Conservation (phyloP, 352 stramenopile species). For the Globisporangium paddicum region DNA sequence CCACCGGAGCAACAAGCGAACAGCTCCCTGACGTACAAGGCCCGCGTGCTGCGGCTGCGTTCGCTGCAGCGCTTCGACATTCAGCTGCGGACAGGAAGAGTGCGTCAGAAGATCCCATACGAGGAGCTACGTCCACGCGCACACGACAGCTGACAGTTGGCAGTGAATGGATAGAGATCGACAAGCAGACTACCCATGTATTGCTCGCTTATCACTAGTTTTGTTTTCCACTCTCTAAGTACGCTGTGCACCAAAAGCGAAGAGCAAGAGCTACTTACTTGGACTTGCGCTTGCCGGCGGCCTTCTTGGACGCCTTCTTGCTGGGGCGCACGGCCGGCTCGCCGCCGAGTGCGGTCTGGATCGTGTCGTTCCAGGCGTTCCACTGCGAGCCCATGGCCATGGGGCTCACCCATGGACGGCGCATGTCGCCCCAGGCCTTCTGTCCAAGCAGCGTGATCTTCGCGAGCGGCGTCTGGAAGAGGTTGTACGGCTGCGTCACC, state of each 20-base stretch:
- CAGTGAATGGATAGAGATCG: not conserved
- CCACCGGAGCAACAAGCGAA: constrained; percentile 11
- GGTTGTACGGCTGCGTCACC: constrained; percentile 74
- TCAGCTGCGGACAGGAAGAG: constrained; percentile 37
- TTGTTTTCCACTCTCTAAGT: constrained; percentile 18
- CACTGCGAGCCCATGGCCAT: constrained; percentile 64
- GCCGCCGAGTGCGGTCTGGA: constrained; percentile 57
- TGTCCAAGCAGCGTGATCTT: constrained; percentile 60
- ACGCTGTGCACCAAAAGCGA: not conserved
- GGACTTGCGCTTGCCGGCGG: constrained; percentile 53
- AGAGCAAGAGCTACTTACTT: constrained; percentile 35
- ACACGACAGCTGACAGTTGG: constrained; percentile 17
- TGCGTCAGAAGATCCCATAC: constrained; percentile 36
- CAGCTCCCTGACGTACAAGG: constrained; percentile 31
- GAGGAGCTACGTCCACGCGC: constrained; percentile 28
- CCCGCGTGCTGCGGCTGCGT: constrained; percentile 30
- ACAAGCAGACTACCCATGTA: not conserved
- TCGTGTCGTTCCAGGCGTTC: constrained; percentile 77
- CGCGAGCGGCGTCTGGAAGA: constrained; percentile 60
- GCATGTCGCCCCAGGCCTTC: constrained; percentile 70
- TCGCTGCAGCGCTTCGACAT: constrained; percentile 43
- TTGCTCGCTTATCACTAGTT: not conserved
- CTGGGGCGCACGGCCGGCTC: constrained; percentile 40
- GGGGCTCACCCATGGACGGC: constrained; percentile 65
- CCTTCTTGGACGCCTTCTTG: constrained; percentile 75